Evolutionary conservation across 192 early-diverging fungal genomes (phyloP).

Genomic region (Thoreauomyces humboldtii): DNA sequence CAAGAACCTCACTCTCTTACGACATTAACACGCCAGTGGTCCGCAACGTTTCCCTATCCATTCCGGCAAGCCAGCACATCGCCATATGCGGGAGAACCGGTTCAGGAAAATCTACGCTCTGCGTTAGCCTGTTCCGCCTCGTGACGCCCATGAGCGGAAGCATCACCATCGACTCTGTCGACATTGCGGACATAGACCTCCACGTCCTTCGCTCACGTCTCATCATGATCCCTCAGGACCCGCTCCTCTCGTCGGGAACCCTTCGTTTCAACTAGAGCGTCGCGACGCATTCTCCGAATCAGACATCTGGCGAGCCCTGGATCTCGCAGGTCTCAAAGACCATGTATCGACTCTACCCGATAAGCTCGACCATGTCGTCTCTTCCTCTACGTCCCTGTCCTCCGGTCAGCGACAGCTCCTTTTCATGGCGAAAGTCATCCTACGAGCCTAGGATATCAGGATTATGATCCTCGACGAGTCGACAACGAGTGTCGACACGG

Average conservation of each 20-base stretch:
- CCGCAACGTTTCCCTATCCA: conserved; percentile 39
- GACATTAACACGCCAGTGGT: conserved; percentile 40
- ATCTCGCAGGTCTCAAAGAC: conserved; percentile 43
- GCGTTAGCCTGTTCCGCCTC: conserved; percentile 36
- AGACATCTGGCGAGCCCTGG: conserved; percentile 45
- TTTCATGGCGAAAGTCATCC: conserved; percentile 51
- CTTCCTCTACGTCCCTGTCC: conserved; percentile 71
- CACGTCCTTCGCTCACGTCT: conserved; percentile 25
- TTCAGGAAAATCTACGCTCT: conserved; percentile 44
- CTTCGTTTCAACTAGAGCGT: conserved; percentile 67
- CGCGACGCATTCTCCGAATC: conserved; percentile 39
- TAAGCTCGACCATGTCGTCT: conserved; percentile 66
- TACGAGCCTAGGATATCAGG: conserved; percentile 39
- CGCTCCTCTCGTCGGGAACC: conserved; percentile 45
- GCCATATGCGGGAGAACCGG: conserved; percentile 55
- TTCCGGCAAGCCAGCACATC: conserved; percentile 41
- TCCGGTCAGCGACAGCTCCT: conserved; percentile 67
- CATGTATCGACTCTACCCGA: conserved; percentile 56
- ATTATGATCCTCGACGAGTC: conserved; percentile 39
- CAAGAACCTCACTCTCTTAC: conserved; percentile 43
- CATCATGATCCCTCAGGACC: conserved; percentile 58
- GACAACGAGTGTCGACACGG: conserved; percentile 16
- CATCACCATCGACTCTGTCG: conserved; percentile 66
- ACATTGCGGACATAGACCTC: conserved; percentile 45
- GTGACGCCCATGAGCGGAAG: conserved; percentile 45